Conservation (phyloP, 148 eudicot genomes). For the Diospyros kaki region DNA sequence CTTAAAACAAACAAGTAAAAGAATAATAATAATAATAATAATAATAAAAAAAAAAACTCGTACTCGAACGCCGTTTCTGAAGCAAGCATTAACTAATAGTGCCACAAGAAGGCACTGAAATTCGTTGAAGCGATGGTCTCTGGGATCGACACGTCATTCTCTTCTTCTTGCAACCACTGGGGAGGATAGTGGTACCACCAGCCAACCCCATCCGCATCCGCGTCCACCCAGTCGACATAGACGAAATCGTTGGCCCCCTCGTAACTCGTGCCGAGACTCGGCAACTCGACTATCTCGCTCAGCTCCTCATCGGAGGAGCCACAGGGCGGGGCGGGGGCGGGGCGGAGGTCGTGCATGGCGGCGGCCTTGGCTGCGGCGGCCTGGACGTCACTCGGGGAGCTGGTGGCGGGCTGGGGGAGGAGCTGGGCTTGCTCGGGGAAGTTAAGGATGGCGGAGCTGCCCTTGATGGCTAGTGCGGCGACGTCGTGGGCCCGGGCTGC, state of each 20-base stretch:
- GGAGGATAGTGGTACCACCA: slow-evolving; percentile 15
- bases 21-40: neutral
- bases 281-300: slow-evolving; percentile 27
- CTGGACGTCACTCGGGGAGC: slow-evolving; percentile 35
- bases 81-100: neutral
- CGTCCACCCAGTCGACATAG: slow-evolving; percentile 14
- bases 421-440: slow-evolving; percentile 29
- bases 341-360: slow-evolving; percentile 24
- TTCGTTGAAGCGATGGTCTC: neutral
- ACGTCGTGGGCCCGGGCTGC: slow-evolving; percentile 43
- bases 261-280: slow-evolving; percentile 22
- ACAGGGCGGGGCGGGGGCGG: neutral
- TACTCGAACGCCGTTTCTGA: neutral
- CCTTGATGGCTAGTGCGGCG: slow-evolving; percentile 31
- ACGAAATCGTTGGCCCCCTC: slow-evolving; percentile 27
- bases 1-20: neutral
- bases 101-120: slow-evolving; percentile 13
- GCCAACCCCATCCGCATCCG: slow-evolving; percentile 5
- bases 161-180: slow-evolving; percentile 7
- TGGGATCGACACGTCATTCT: neutral
- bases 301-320: slow-evolving; percentile 19
- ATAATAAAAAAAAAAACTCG: too few relatives aligned
- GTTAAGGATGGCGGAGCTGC: slow-evolving; percentile 30
- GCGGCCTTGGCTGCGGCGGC: slow-evolving; percentile 38
- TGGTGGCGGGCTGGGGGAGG: slow-evolving; percentile 31